Percentiles rank a stretch among this genome's conserved stretches.
Conservation (phyloP, 129 eudicot genomes). For the Logfia minima region DNA sequence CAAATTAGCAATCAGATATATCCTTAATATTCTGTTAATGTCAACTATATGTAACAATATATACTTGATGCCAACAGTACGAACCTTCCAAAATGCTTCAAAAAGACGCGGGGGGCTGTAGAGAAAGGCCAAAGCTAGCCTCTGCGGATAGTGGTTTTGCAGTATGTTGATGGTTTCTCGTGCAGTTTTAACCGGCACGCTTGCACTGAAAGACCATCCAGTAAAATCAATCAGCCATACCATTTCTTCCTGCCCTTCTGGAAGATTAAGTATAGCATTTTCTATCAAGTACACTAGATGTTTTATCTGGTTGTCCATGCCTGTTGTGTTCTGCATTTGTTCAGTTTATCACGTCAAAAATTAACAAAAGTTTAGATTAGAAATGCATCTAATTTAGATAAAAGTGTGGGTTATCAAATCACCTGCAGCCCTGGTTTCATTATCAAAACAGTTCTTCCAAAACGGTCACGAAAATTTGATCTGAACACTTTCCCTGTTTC, state of each 20-base stretch:
- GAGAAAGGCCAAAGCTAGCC: slow-evolving; percentile 66
- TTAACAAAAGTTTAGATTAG: background rate
- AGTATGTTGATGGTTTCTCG: slow-evolving; percentile 60
- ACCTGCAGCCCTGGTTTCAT: slow-evolving; percentile 90
- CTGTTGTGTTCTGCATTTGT: slow-evolving; percentile 59
- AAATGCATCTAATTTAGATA: background rate
- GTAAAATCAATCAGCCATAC: slow-evolving; percentile 80
- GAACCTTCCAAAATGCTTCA: slow-evolving; percentile 89
- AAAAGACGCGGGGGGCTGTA: slow-evolving; percentile 77
- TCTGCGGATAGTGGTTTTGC: slow-evolving; percentile 85
- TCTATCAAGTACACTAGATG: slow-evolving; percentile 79
- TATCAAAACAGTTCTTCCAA: slow-evolving; percentile 80
- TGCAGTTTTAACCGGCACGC: slow-evolving; percentile 67
- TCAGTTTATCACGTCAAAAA: slow-evolving; percentile 3
- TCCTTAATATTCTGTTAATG: background rate
- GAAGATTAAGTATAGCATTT: slow-evolving; percentile 80
- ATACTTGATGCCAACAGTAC: slow-evolving; percentile 16
- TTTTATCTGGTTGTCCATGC: slow-evolving; percentile 63
- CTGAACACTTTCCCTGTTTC: slow-evolving; percentile 88
- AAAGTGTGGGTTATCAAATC: background rate
- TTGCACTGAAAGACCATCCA: slow-evolving; percentile 76
- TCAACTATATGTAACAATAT: background rate
- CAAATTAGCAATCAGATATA: slow-evolving; percentile 3
- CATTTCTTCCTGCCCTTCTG: slow-evolving; percentile 90
- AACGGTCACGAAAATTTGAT: slow-evolving; percentile 78